Conservation (phyloP, 345 rosid species). For the Pistacia vera region DNA sequence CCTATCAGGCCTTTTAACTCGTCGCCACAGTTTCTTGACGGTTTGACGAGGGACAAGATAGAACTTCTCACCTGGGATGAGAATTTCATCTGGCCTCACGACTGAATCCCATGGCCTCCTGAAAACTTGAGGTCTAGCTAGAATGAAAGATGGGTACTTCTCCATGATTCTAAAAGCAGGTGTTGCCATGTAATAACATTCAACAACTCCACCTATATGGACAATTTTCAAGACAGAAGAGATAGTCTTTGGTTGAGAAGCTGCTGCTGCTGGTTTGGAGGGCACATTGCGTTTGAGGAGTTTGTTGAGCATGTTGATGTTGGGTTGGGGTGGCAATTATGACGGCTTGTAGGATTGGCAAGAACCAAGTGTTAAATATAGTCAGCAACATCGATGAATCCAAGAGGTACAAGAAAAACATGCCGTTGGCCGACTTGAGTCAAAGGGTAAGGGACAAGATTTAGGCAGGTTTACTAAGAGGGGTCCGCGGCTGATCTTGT, state of each 20-base stretch:
- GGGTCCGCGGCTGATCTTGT: not conserved
- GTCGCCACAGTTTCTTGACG: constrained; percentile 39
- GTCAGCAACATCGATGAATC: constrained; percentile 4
- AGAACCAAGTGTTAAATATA: not conserved
- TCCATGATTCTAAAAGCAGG: constrained; percentile 44
- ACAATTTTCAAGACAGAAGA: constrained; percentile 36
- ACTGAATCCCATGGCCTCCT: constrained; percentile 47
- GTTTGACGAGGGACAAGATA: constrained; percentile 41
- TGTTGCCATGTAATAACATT: constrained; percentile 43
- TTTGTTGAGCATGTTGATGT: constrained; percentile 34
- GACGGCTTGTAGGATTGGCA: not conserved
- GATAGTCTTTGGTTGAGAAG: not conserved
- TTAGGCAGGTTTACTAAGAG: not conserved
- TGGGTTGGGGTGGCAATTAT: not conserved
- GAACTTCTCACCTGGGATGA: constrained; percentile 41
- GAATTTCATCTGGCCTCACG: constrained; percentile 40
- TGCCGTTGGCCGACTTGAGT: not conserved
- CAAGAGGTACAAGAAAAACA: not conserved
- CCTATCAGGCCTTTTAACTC: constrained; percentile 17
- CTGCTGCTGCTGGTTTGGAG: not conserved
- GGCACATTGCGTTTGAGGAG: constrained; percentile 13
- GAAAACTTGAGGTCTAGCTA: constrained; percentile 56
- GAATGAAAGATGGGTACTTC: constrained; percentile 37
- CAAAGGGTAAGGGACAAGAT: constrained; percentile 7
- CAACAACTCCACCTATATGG: constrained; percentile 37